These are phyloP conservation scores for Gossypium gossypioides DNA, from an alignment of 441 rosid species.

Conservation along the genomic window DNA sequence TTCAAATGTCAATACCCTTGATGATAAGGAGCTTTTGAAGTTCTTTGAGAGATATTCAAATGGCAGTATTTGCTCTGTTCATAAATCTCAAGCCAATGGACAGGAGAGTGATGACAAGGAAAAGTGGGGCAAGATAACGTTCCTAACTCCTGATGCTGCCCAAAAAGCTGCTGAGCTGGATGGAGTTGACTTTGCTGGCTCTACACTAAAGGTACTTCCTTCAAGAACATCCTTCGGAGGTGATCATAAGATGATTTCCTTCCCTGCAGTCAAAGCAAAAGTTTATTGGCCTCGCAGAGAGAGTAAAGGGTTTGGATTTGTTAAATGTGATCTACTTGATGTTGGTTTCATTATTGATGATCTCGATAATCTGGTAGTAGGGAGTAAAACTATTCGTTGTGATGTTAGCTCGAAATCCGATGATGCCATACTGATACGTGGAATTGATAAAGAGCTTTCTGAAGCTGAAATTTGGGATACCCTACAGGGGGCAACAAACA, in stretches of 20 bases:
- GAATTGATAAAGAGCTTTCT: slow-evolving; percentile 41
- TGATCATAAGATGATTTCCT: slow-evolving; percentile 31
- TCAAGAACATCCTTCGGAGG: slow-evolving; percentile 38
- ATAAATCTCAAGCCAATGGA: slow-evolving; percentile 32
- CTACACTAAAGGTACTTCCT: slow-evolving; percentile 38
- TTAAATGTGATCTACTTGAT: slow-evolving; percentile 31
- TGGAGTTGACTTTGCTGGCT: slow-evolving; percentile 46
- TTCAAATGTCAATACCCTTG: slow-evolving; percentile 31
- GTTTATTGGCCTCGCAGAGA: slow-evolving; percentile 49
- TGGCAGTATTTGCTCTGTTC: slow-evolving; percentile 50
- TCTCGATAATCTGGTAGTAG: slow-evolving; percentile 29
- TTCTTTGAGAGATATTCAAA: slow-evolving; percentile 51
- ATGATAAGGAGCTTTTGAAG: slow-evolving; percentile 61
- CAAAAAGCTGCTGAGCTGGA: slow-evolving; percentile 42
- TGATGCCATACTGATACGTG: slow-evolving; percentile 29
- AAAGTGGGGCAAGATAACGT: slow-evolving; percentile 63
- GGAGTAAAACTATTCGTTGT: slow-evolving; percentile 26
- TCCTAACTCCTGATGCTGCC: slow-evolving; percentile 57
- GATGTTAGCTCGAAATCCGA: slow-evolving; percentile 19
- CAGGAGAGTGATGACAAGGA: slow-evolving; percentile 40
- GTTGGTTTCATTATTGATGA: slow-evolving; percentile 27
- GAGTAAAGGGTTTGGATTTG: slow-evolving; percentile 42
- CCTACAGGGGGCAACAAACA: slow-evolving; percentile 27
- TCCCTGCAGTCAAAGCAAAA: slow-evolving; percentile 59
- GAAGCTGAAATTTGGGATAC: slow-evolving; percentile 46